These are phyloP conservation scores for Brassica juncea DNA, from an alignment of 345 rosid species.

Conservation along the genomic window DNA sequence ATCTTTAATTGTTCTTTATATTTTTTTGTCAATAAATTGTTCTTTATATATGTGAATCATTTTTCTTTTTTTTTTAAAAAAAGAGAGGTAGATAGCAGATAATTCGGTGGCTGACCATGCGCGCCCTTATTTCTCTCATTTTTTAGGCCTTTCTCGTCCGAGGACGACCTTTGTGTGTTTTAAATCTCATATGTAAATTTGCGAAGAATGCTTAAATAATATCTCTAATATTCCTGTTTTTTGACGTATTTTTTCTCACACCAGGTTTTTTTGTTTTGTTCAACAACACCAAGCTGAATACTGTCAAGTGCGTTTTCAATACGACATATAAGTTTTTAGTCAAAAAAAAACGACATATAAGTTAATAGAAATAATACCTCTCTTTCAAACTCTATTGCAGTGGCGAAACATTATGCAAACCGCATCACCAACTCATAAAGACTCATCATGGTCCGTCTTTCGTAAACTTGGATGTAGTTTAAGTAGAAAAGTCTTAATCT, in stretches of 20 bases:
- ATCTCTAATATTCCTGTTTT: background rate
- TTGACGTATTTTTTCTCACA: too few relatives aligned
- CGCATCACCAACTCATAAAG: background rate
- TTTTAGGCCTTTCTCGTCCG: conserved; percentile 1
- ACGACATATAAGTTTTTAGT: background rate
- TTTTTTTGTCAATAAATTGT: too few relatives aligned
- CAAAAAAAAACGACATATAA: background rate
- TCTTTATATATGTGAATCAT: background rate
- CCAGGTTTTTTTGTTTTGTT: too few relatives aligned
- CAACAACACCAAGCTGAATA: background rate
- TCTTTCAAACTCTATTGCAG: background rate
- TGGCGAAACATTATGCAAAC: background rate
- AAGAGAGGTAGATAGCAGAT: background rate
- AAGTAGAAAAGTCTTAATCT: background rate
- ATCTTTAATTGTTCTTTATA: background rate
- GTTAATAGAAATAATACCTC: background rate
- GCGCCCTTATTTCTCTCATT: conserved; percentile 30
- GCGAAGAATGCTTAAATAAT: background rate
- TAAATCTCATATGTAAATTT: conserved; percentile 13
- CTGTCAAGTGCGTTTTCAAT: background rate
- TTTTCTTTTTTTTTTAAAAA: too few relatives aligned
- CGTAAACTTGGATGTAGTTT: background rate
- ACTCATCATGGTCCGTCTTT: background rate
- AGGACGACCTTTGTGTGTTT: conserved; percentile 4
- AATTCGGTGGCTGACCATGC: conserved; percentile 31